Base-by-base conservation (phyloP, 2,329 filamentous ascomycete species). In the Aspergillus latus region DNA sequence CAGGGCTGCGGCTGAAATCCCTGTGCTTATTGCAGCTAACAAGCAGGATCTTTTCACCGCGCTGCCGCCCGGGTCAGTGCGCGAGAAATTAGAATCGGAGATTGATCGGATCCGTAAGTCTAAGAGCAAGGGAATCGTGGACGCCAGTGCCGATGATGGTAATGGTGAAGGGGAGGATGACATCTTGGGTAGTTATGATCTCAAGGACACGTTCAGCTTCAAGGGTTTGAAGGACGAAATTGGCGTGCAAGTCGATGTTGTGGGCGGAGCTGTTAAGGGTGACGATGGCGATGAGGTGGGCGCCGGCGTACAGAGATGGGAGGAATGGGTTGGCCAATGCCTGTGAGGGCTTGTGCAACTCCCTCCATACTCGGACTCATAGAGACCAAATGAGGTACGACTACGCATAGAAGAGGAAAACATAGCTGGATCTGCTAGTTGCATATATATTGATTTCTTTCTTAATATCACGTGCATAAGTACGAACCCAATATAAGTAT, bases 31-130 rank as follows among this genome's bases (percentile, higher is more conserved):
- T 34, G 92, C 92, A 1, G 92, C 92, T 52, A 99, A 97, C 76
- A 99, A 99, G 81, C 83, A 92, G 70, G 94, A 99, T 72, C 81
- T 99, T 1, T 99, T 99, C 72, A 97, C 94, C 0, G 91, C 93
- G 6, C 77, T 97, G 50, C 94, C 94, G 0, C 84, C 89, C 0
- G 82, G 83, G 5, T 79, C 95, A 32, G 89, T 97, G 57, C 88
- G 84, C 72, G 81, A 81, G 52, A 84, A 83, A 61, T 79, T 99
- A 11, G 92, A 97, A 76, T 79, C 82, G 10, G 93, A 97, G 72
- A 85, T 97, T 58, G 85, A 87, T 28, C 84, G 88, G 49, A 88
- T 97, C 51, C 84, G 93, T 47, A 80, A 81, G 56, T 89, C 89
- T 40, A 86, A 86, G 70, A 89, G 87, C 65, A 93, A 89, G 75